phyloP scores from a whole-genome alignment of 495 filamentous ascomycete genomes.

The Penicillium pulvis region DNA sequence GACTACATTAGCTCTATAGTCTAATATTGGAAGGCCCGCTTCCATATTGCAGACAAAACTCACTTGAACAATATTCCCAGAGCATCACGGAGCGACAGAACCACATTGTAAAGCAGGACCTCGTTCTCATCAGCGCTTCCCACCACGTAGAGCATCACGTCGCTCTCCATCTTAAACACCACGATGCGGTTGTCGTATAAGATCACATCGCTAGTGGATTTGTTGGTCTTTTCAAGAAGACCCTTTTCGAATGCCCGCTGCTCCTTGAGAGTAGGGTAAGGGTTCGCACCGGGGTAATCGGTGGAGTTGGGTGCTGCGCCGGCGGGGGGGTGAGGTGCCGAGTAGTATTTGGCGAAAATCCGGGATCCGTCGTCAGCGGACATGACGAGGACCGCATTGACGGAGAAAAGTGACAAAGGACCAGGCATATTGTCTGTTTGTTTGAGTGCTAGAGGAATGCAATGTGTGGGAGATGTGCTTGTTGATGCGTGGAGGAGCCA shows the following conservation, averaged over 20 bases:
- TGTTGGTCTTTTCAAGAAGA: constrained; percentile 92
- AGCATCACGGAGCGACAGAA: constrained; percentile 84
- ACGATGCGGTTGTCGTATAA: constrained; percentile 94
- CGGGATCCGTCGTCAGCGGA: constrained; percentile 83
- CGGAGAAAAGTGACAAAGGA: constrained; percentile 79
- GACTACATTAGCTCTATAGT: neutral
- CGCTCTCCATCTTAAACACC: constrained; percentile 95
- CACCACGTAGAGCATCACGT: constrained; percentile 96
- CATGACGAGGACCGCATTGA: constrained; percentile 91
- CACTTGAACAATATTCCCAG: constrained; percentile 93
- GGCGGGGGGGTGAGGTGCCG: constrained; percentile 73
- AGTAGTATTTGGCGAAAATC: constrained; percentile 96
- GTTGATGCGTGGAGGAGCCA: constrained; percentile 39
- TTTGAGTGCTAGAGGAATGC: constrained; percentile 13
- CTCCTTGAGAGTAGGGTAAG: constrained; percentile 87
- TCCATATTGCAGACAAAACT: constrained; percentile 23
- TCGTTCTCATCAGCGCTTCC: constrained; percentile 94
- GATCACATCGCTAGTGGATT: constrained; percentile 92
- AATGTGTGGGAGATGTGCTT: constrained; percentile 17
- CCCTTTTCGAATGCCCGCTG: constrained; percentile 97
- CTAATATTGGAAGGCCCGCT: neutral
- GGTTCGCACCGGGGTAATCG: constrained; percentile 66
- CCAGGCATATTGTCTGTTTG: constrained; percentile 43
- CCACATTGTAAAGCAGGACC: constrained; percentile 90
- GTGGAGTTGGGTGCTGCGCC: constrained; percentile 51